Evolutionary conservation across 495 filamentous ascomycete species (phyloP).

Genomic region (Talaromyces proteolyticus): DNA sequence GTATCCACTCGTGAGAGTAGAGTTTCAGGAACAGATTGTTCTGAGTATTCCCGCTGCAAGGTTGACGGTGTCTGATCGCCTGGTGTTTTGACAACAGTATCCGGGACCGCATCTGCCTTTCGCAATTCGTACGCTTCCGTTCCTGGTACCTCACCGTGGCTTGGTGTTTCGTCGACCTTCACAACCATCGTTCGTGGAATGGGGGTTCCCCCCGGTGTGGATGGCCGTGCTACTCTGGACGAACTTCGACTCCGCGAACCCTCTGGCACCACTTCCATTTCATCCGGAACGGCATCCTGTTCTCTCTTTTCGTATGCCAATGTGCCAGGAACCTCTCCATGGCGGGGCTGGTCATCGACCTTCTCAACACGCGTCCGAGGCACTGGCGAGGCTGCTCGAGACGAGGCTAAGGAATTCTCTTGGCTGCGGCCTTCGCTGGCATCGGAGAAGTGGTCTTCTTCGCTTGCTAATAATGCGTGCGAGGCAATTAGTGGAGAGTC

Average conservation of each 20-base stretch:
- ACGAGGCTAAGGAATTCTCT: slow-evolving; percentile 23
- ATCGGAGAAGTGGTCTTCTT: slow-evolving; percentile 84
- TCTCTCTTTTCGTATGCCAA: slow-evolving; percentile 49
- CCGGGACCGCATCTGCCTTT: slow-evolving; percentile 78
- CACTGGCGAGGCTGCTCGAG: slow-evolving; percentile 46
- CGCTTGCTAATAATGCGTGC: slow-evolving; percentile 61
- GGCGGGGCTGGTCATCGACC: slow-evolving; percentile 48
- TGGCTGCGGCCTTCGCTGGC: slow-evolving; percentile 62
- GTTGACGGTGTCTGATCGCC: slow-evolving; percentile 12
- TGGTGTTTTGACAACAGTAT: slow-evolving; percentile 42
- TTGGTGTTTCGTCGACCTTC: slow-evolving; percentile 63
- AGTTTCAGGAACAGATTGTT: slow-evolving; percentile 37
- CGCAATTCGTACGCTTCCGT: slow-evolving; percentile 71
- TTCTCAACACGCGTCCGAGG: slow-evolving; percentile 58
- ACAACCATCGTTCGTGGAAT: slow-evolving; percentile 83
- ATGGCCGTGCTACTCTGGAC: slow-evolving; percentile 31
- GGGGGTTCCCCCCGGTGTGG: slow-evolving; percentile 50
- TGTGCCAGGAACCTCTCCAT: slow-evolving; percentile 61
- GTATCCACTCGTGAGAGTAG: slow-evolving; percentile 37
- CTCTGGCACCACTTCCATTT: slow-evolving; percentile 56
- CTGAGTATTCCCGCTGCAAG: slow-evolving; percentile 1
- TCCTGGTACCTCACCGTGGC: slow-evolving; percentile 83
- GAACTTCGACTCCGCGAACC: slow-evolving; percentile 40
- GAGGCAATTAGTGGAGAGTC: slow-evolving; percentile 6
- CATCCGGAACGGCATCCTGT: slow-evolving; percentile 61